Evolutionary conservation across 2,329 filamentous ascomycete genomes (phyloP).

Genomic region (Endocalyx cinctus): DNA sequence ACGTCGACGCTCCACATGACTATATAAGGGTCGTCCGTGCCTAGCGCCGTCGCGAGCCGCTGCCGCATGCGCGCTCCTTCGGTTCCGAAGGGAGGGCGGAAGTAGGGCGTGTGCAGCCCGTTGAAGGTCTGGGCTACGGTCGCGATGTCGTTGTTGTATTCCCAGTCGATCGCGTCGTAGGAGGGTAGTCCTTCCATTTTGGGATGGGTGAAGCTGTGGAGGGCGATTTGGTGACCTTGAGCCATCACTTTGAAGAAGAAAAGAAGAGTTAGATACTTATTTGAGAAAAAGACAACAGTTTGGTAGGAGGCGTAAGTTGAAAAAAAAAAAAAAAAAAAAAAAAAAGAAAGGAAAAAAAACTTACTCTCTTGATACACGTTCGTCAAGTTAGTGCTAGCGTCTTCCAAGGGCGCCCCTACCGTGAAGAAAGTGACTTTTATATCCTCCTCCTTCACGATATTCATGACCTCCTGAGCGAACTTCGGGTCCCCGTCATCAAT

Average conservation of each 20-base stretch:
- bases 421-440: slow-evolving; percentile 70
- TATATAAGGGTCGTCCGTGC: slow-evolving; percentile 51
- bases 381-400: slow-evolving; percentile 56
- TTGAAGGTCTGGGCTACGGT: slow-evolving; percentile 38
- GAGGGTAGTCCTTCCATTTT: slow-evolving; percentile 55
- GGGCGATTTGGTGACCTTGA: slow-evolving; percentile 62
- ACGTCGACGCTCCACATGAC: slow-evolving; percentile 68
- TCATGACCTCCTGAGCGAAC: slow-evolving; percentile 55
- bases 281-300: too few species aligned
- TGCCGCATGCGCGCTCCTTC: slow-evolving; percentile 64
- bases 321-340: too few species aligned
- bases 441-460: slow-evolving; percentile 54
- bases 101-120: slow-evolving; percentile 43
- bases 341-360: too few species aligned
- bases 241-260: too few species aligned
- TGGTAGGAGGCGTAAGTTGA: too few species aligned
- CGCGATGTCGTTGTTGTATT: slow-evolving; percentile 53
- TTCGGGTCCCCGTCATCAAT: slow-evolving; percentile 64
- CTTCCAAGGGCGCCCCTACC: slow-evolving; percentile 58
- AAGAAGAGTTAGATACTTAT: too few species aligned
- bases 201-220: slow-evolving; percentile 67
- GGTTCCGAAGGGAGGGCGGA: slow-evolving; percentile 65
- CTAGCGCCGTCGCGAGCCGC: slow-evolving; percentile 51
- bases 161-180: slow-evolving; percentile 54
- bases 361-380: slow-evolving; percentile 60